Conservation (phyloP, 2,329 filamentous ascomycete genomes). For the Didymosphaeria variabile region DNA sequence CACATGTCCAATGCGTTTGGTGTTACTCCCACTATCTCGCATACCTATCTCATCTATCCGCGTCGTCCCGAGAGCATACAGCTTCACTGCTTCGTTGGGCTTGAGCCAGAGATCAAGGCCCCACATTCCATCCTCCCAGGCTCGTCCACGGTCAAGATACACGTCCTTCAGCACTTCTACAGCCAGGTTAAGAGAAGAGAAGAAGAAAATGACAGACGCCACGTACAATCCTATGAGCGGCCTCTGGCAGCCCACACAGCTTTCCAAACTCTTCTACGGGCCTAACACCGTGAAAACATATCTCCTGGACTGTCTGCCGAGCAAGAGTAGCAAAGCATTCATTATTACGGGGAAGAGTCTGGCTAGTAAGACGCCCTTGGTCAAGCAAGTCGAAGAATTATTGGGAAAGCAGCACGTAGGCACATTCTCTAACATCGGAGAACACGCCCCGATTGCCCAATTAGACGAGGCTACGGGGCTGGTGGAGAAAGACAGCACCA, state of each 20-base stretch:
- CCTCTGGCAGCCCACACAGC: slow-evolving; percentile 61
- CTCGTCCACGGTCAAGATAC: neutral
- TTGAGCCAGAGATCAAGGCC: neutral
- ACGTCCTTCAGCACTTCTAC: slow-evolving; percentile 2
- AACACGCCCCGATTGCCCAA: slow-evolving; percentile 65
- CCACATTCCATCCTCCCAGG: neutral
- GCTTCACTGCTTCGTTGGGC: neutral
- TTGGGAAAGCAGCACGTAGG: slow-evolving; percentile 60
- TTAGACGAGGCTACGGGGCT: slow-evolving; percentile 61
- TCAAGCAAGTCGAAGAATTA: slow-evolving; percentile 60
- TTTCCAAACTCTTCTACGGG: slow-evolving; percentile 62
- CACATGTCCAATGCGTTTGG: neutral
- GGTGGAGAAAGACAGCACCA: slow-evolving; percentile 54
- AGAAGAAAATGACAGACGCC: slow-evolving; percentile 52
- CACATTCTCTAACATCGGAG: slow-evolving; percentile 64
- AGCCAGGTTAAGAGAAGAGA: neutral
- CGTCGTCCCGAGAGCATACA: neutral
- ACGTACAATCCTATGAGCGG: slow-evolving; percentile 57
- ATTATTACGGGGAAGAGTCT: slow-evolving; percentile 65
- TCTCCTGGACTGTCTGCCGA: slow-evolving; percentile 56
- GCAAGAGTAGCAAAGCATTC: slow-evolving; percentile 61
- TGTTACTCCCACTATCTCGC: neutral
- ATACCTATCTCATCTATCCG: neutral
- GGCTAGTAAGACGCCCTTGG: slow-evolving; percentile 62
- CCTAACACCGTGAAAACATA: slow-evolving; percentile 57